Conservation (phyloP, 148 eudicot species). For the Fagopyrum tataricum region DNA sequence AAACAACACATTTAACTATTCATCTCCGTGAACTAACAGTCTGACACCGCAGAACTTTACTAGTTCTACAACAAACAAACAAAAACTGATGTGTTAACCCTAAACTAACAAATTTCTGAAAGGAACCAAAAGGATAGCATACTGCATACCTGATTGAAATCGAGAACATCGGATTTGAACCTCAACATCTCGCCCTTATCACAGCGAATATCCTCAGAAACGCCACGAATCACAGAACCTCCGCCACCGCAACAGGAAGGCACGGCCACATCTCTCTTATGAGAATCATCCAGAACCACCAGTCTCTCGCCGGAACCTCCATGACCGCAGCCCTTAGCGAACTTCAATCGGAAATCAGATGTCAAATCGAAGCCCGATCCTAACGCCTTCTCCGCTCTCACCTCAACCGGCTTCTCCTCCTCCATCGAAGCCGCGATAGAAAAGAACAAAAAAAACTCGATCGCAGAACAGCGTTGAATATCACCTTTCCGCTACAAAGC, state of each 20-base stretch:
- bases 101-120: too few relatives aligned
- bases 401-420: conserved; percentile 35
- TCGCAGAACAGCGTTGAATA: background rate
- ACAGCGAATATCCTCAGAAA: conserved; percentile 65
- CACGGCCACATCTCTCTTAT: conserved; percentile 47
- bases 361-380: conserved; percentile 93
- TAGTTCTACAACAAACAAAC: background rate
- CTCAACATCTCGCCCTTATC: conserved; percentile 92
- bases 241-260: conserved; percentile 56
- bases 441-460: background rate
- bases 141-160: conserved; percentile 71
- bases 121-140: background rate
- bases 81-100: background rate
- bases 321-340: conserved; percentile 38
- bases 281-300: conserved; percentile 51
- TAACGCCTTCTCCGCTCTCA: conserved; percentile 54
- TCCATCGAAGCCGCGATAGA: background rate
- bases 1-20: background rate
- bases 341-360: conserved; percentile 72
- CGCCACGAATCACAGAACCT: conserved; percentile 39
- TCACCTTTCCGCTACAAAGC: background rate
- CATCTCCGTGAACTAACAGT: background rate
- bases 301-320: conserved; percentile 36
- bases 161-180: conserved; percentile 84
- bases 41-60: background rate